phyloP scores from a whole-genome alignment of 176 grass and related monocot species.

The bread wheat (Triticum aestivum) region DNA sequence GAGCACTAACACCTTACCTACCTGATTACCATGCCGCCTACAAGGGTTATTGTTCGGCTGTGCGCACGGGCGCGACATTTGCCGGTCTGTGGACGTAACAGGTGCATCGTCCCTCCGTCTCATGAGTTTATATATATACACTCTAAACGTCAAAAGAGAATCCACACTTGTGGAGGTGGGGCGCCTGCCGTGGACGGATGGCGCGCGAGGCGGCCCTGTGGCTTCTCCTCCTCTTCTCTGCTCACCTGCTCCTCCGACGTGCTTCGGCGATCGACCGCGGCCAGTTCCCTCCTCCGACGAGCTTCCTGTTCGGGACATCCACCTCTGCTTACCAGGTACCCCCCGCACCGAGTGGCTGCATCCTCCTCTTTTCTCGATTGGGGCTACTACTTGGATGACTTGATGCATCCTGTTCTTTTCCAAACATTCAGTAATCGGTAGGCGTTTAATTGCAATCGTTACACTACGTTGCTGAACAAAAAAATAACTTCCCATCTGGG shows the following conservation, averaged over 20 bases:
- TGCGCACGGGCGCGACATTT: too few relatives aligned
- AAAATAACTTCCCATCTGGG: too few relatives aligned
- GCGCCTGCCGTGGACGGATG: background rate
- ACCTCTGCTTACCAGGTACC: conserved; percentile 60
- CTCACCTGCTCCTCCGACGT: background rate
- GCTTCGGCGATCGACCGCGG: conserved; percentile 10
- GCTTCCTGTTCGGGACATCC: conserved; percentile 55
- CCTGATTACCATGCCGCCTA: too few relatives aligned
- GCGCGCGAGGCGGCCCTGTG: background rate
- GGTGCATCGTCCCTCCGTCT: too few relatives aligned
- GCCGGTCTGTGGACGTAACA: too few relatives aligned
- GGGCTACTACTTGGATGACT: too few relatives aligned
- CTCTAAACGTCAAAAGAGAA: too few relatives aligned
- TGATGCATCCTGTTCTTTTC: background rate
- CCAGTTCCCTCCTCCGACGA: conserved; percentile 34
- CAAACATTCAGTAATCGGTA: background rate
- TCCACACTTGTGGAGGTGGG: too few relatives aligned
- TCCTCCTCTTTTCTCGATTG: too few relatives aligned
- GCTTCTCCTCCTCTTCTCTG: background rate
- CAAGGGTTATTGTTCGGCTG: too few relatives aligned
- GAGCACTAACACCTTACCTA: too few relatives aligned
- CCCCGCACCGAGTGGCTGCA: background rate
- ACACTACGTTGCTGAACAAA: background rate
- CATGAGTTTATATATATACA: too few relatives aligned
- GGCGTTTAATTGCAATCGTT: background rate